Conservation (phyloP, 805 yeast genomes). For the Hermanozyma aechmeae region DNA sequence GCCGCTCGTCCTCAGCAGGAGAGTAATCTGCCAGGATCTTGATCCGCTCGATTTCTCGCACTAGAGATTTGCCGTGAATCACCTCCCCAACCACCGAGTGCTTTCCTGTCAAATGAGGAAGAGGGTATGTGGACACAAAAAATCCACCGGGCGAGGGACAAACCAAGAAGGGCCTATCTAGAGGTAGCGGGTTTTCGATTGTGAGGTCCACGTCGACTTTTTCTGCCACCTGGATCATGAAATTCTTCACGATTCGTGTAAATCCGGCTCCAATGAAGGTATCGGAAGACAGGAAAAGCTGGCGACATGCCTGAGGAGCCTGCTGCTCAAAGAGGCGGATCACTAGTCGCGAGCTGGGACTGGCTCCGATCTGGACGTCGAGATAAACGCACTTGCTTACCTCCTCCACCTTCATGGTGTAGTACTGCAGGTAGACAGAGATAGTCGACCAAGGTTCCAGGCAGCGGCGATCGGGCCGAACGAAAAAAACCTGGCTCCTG, state of each 20-base stretch:
- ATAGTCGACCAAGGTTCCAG: too few species aligned
- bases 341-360: conserved; percentile 50
- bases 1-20: conserved; percentile 28
- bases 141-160: too few species aligned
- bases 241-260: conserved; percentile 59
- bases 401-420: conserved; percentile 23
- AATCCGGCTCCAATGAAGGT: too few species aligned
- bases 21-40: conserved; percentile 33
- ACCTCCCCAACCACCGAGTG: conserved; percentile 76
- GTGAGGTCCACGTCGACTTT: conserved; percentile 32
- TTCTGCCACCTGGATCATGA: conserved; percentile 59
- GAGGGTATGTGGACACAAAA: conserved; percentile 59
- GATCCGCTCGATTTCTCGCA: conserved; percentile 53
- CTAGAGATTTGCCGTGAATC: conserved; percentile 55
- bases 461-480: too few species aligned
- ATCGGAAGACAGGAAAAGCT: conserved; percentile 43
- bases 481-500: too few species aligned
- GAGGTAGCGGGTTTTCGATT: too few species aligned
- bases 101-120: conserved; percentile 67
- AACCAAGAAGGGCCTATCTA: conserved; percentile 40
- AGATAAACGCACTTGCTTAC: conserved; percentile 30
- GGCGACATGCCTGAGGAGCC: conserved; percentile 51
- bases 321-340: conserved; percentile 35
- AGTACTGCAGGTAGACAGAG: not conserved
- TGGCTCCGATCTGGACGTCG: conserved; percentile 41